A percentile compares a stretch with the other conserved stretches of the same genome.
Evolutionary conservation across 345 rosid species (phyloP).

Genomic region (rapeseed (Brassica napus)): DNA sequence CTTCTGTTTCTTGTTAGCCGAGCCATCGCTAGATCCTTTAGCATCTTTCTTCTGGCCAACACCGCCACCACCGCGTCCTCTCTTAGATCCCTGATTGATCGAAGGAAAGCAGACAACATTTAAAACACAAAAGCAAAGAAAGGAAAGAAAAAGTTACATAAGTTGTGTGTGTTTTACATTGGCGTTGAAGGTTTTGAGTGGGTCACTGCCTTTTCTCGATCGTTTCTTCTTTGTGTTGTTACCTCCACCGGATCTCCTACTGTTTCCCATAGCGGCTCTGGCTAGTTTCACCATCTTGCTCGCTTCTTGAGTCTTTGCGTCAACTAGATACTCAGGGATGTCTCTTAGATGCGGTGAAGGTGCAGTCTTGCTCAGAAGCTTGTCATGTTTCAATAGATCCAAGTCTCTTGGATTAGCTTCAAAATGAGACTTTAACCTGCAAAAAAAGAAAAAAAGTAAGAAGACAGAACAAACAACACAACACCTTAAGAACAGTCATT

Average conservation of each 20-base stretch:
- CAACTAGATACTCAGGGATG: constrained; percentile 78
- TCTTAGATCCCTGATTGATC: constrained; percentile 36
- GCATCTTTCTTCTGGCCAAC: constrained; percentile 37
- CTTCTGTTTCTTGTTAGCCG: constrained; percentile 33
- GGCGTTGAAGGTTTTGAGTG: constrained; percentile 48
- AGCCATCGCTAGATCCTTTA: constrained; percentile 29
- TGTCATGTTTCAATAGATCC: constrained; percentile 85
- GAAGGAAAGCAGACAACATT: constrained; percentile 1
- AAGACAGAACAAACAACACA: not conserved
- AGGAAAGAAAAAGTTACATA: not conserved
- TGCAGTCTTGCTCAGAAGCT: constrained; percentile 67
- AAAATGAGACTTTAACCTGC: constrained; percentile 87
- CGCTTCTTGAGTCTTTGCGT: constrained; percentile 75
- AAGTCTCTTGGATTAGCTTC: constrained; percentile 82
- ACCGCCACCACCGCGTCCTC: constrained; percentile 20
- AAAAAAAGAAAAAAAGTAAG: not conserved
- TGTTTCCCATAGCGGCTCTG: constrained; percentile 84
- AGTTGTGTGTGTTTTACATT: constrained; percentile 8
- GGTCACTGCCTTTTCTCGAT: constrained; percentile 58
- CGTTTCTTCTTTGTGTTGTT: constrained; percentile 43
- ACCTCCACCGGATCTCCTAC: constrained; percentile 28
- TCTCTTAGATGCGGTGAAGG: constrained; percentile 68
- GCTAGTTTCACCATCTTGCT: constrained; percentile 80
- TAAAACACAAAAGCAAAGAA: not conserved
- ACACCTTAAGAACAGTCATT: not conserved